These are phyloP conservation scores for Papiliotrema flavescens DNA, from an alignment of 1,284 basidiomycete species.

Conservation along the genomic window DNA sequence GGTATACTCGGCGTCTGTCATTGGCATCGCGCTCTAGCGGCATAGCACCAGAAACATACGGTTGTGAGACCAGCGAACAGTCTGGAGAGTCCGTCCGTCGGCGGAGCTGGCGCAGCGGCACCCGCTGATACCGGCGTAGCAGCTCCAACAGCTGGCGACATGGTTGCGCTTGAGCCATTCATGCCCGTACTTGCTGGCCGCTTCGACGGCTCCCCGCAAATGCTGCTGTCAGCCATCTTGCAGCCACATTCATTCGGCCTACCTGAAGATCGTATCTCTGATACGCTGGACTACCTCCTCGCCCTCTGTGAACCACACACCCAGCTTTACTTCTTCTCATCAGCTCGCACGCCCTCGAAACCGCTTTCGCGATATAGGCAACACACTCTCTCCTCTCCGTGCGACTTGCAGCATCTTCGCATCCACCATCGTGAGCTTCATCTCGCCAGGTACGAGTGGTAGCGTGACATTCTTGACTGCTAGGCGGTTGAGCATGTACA, in stretches of 20 bases:
- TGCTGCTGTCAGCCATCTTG: conserved; percentile 15
- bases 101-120: not conserved
- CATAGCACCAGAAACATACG: not conserved
- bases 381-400: conserved; percentile 41
- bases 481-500: conserved; percentile 43
- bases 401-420: conserved; percentile 39
- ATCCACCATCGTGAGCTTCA: conserved; percentile 36
- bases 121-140: not conserved
- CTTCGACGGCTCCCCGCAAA: conserved; percentile 37
- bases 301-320: conserved; percentile 41
- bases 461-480: conserved; percentile 39
- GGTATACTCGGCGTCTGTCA: too few relatives aligned
- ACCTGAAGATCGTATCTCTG: conserved; percentile 29
- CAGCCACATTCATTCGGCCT: conserved; percentile 1
- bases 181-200: conserved; percentile 3
- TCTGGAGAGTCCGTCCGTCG: conserved; percentile 13
- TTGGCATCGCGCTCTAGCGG: too few relatives aligned
- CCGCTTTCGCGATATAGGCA: not conserved
- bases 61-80: not conserved
- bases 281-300: conserved; percentile 27
- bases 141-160: not conserved
- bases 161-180: not conserved
- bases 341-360: not conserved
- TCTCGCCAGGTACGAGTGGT: conserved; percentile 39
- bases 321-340: conserved; percentile 17